Conservation (phyloP, 1,139 yeast species). For the Scheffersomyces segobiensis region DNA sequence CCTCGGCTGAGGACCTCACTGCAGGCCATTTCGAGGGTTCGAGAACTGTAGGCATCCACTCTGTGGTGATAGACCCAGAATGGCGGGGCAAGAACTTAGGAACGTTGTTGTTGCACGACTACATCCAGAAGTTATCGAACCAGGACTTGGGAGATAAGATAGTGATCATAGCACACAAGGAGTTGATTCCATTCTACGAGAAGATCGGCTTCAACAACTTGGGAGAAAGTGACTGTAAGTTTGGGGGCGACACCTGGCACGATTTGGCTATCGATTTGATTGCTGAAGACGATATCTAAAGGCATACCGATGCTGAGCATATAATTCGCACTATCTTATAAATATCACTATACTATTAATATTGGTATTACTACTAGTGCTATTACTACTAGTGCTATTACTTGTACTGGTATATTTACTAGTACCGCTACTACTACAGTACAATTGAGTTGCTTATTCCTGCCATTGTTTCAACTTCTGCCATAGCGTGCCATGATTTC, state of each 20-base stretch:
- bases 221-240: slow-evolving; percentile 60
- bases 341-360: neutral
- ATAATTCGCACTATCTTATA: neutral
- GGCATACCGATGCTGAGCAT: neutral
- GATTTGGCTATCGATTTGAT: slow-evolving; percentile 64
- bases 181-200: slow-evolving; percentile 73
- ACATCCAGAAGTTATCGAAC: slow-evolving; percentile 83
- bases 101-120: slow-evolving; percentile 80
- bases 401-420: neutral
- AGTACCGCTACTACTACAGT: neutral
- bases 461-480: neutral
- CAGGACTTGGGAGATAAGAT: slow-evolving; percentile 84
- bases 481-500: neutral
- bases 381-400: neutral
- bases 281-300: slow-evolving; percentile 51
- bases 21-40: slow-evolving; percentile 82
- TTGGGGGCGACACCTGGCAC: slow-evolving; percentile 66
- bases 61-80: slow-evolving; percentile 74
- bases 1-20: slow-evolving; percentile 35
- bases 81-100: slow-evolving; percentile 85
- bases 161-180: slow-evolving; percentile 69
- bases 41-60: slow-evolving; percentile 75
- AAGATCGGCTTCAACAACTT: slow-evolving; percentile 71
- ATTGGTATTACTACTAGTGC: neutral
- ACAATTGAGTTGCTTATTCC: neutral